Evolutionary conservation across 371 early-diverging fungal genomes (phyloP).

Genomic region (Syncephalastrum racemosum): DNA sequence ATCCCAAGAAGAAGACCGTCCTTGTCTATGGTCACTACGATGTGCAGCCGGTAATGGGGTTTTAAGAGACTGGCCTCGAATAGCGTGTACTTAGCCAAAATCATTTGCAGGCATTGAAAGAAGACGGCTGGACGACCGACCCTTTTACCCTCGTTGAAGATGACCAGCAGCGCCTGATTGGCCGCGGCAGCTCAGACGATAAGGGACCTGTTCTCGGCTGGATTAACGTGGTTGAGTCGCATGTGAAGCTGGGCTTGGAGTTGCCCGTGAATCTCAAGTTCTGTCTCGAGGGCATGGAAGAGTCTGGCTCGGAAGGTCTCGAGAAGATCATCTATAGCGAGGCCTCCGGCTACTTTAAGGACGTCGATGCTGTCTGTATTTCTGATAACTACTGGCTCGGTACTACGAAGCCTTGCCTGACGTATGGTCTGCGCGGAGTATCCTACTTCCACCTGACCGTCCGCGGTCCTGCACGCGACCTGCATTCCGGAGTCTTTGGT

Average conservation of each 20-base stretch:
- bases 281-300: constrained; percentile 96
- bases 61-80: neutral
- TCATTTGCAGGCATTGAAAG: constrained; percentile 67
- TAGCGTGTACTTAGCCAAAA: neutral
- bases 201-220: constrained; percentile 95
- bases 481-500: constrained; percentile 97
- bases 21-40: constrained; percentile 96
- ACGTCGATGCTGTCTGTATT: constrained; percentile 94
- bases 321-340: constrained; percentile 86
- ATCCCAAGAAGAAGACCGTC: constrained; percentile 91
- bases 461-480: constrained; percentile 84
- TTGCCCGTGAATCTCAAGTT: constrained; percentile 93
- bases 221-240: constrained; percentile 93
- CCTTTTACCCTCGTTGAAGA: constrained; percentile 89
- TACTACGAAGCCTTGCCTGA: constrained; percentile 93
- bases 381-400: constrained; percentile 98
- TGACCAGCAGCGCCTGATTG: constrained; percentile 80
- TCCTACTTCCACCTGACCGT: constrained; percentile 82
- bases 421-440: constrained; percentile 96
- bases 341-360: constrained; percentile 83
- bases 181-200: constrained; percentile 94
- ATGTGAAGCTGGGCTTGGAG: constrained; percentile 86
- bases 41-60: constrained; percentile 78
- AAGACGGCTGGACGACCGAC: constrained; percentile 96
- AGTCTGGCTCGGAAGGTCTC: constrained; percentile 88